Conservation (phyloP, 176 grass and related monocot species). For the Phoenix dactylifera region DNA sequence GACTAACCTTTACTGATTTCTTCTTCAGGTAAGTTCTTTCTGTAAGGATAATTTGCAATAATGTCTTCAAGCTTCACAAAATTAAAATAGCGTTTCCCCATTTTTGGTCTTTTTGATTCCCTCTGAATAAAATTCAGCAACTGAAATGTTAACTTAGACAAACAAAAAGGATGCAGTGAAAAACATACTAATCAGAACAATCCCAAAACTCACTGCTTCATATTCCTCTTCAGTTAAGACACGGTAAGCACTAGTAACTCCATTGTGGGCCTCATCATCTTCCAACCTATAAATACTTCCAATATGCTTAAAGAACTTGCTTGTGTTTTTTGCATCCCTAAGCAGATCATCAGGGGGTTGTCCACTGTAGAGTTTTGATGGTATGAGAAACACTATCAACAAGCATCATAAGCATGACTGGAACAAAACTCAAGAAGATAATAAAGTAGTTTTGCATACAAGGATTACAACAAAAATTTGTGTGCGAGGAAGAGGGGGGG, state of each 20-base stretch:
- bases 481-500: no score
- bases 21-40: conserved; percentile 61
- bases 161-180: no score
- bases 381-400: neutral
- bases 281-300: conserved; percentile 54
- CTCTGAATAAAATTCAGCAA: conserved; percentile 40
- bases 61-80: conserved; percentile 70
- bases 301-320: conserved; percentile 76
- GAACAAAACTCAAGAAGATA: no score
- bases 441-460: no score
- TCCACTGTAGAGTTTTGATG: conserved; percentile 50
- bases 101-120: conserved; percentile 66
- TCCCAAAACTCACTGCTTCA: conserved; percentile 59
- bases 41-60: conserved; percentile 70
- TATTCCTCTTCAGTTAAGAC: conserved; percentile 79
- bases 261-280: conserved; percentile 20
- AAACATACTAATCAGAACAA: conserved; percentile 10
- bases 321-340: conserved; percentile 71
- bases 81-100: conserved; percentile 93
- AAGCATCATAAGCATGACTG: no score
- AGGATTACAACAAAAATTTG: no score
- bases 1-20: conserved; percentile 56
- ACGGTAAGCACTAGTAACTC: conserved; percentile 47
- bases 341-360: conserved; percentile 87
- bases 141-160: no score